A percentile compares a stretch with the other conserved stretches of the same genome.
These are phyloP conservation scores for Chlorella sp. DNA, from an alignment of 139 green algal genomes.

Conservation along the genomic window DNA sequence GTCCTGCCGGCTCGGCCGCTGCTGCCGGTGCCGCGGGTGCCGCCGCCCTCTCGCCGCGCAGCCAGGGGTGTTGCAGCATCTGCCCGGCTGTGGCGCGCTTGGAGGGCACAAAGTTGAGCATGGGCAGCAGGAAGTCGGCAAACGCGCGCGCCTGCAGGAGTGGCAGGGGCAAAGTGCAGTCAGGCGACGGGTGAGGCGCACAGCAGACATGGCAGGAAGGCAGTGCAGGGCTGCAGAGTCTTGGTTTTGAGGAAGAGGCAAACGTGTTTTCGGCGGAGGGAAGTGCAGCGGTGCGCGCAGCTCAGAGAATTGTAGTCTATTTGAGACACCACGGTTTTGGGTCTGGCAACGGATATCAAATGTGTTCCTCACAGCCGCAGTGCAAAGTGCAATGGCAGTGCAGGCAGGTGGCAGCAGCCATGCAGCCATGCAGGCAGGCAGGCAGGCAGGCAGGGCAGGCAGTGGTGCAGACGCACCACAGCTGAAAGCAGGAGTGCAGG, in stretches of 20 bases:
- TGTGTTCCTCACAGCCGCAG: slow-evolving; percentile 25
- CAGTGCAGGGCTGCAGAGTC: neutral
- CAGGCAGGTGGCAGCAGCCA: neutral
- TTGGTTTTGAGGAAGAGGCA: no score
- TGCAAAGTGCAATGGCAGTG: neutral
- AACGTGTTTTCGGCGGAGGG: no score
- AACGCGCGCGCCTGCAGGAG: slow-evolving; percentile 77
- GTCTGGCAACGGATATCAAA: slow-evolving; percentile 45
- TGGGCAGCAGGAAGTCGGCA: slow-evolving; percentile 89
- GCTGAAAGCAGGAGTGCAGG: no score
- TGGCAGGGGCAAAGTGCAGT: neutral
- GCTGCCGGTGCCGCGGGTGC: neutral
- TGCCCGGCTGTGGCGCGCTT: slow-evolving; percentile 88
- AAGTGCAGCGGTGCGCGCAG: neutral
- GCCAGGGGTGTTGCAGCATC: slow-evolving; percentile 93
- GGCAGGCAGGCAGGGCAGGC: neutral
- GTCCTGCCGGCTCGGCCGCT: no score
- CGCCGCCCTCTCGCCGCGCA: slow-evolving; percentile 49
- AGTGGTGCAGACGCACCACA: no score
- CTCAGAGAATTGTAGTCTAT: slow-evolving; percentile 52
- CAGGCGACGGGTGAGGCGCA: no score
- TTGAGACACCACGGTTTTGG: slow-evolving; percentile 6
- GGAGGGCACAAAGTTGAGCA: slow-evolving; percentile 92
- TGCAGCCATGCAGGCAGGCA: neutral
- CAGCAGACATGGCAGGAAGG: no score